Evolutionary conservation across 2,329 filamentous ascomycete genomes (phyloP), one percentile per base, ranked within the genome.

Genomic region (Stagonosporopsis tanaceti): DNA sequence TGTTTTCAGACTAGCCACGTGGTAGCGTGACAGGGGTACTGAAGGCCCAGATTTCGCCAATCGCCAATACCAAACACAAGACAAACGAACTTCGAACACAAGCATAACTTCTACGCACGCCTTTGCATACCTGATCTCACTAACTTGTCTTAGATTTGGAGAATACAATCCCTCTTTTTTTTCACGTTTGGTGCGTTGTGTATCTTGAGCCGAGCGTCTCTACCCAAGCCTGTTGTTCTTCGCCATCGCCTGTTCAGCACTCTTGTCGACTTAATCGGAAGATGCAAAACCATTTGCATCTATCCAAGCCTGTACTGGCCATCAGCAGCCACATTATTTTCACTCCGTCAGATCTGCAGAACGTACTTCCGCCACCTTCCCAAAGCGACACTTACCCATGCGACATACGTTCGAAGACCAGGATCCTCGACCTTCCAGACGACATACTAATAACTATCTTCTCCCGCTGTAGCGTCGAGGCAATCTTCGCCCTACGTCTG

Each of bases 351-450:
- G 34, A 39, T 17, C 8, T 53, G 32, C 54, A 51, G 38, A 27
- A 25, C 30, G 27, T 14, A 41, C 25, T 35, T 24, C 37, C 42
- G 7, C 34, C 22, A 50, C 15, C 30, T 22, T 39, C 48, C 54
- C 54, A 53, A 57, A 39, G 54, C 48, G 35, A 57, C 54, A 52
- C 24, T 28, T 11, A 37, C 47, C 44, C 32, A 47, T 52, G 47
- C 54, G 44, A 47, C 47, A 47, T 34, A 1, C 34, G 15, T n/a
- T 22, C 39, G 15, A 27, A 1, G 34, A 40, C 34, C 17, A 40
- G 22, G 34, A 44, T 67, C 17, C 37, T 55, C 57, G 55, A 65
- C 37, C 50, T 67, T 6, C 62, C 64, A 6, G 62, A 67, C 53
- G 64, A 67, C 25, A 46, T 67, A 12, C 45, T 65, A 7, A 61